Base-by-base conservation (phyloP, 176 grass and related monocot species). In the Paspalum vaginatum region DNA sequence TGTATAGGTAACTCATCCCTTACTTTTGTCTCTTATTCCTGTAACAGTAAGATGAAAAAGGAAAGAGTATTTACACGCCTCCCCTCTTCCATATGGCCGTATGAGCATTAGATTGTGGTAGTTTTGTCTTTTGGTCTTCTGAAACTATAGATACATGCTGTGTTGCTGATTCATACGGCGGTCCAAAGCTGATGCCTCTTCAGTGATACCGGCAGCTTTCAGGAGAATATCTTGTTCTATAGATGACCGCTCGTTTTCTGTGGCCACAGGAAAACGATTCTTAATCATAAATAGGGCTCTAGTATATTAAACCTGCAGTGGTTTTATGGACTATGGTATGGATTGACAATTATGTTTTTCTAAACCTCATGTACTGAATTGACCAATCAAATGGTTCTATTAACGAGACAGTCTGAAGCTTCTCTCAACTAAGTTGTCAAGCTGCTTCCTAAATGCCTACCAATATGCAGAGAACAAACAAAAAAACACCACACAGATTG, bases 191-290 rank as follows among this genome's bases (percentile, higher is more conserved):
- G 78, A 67, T 95, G 85, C 52, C 59, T 61, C 68, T 83, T 79
- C 22, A 95, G n/a, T 61, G 57, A 89, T 81, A 58, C 61, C 76
- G 15, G 68, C 89, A 62, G 93, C 84, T 65, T 85, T 66, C 52
- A 92, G 77, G 72, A 95, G 78, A 85, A 95, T 86, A 61, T 90
- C 93, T 90, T 95, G 93, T 64, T 95, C 87, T 72, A 75, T 22
- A 9, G 78, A 82, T 65, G 64, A 89, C 67, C 86, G 81, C 78
- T 91, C 92, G 58, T 92, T 76, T 76, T 88, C 89, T 85, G 52
- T 42, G 55, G 58, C 2, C 12, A 76, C 13, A 26, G 9, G 41
- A 61, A 64, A 63, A 27, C 42, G 57, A 18, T 20, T 21, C n/a
- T 57, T 39, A 77, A 7, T 58, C 41, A 21, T 8, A 76, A 39